phyloP scores from a whole-genome alignment of 108 stramenopile genomes.

The Nitzschia sp. region DNA sequence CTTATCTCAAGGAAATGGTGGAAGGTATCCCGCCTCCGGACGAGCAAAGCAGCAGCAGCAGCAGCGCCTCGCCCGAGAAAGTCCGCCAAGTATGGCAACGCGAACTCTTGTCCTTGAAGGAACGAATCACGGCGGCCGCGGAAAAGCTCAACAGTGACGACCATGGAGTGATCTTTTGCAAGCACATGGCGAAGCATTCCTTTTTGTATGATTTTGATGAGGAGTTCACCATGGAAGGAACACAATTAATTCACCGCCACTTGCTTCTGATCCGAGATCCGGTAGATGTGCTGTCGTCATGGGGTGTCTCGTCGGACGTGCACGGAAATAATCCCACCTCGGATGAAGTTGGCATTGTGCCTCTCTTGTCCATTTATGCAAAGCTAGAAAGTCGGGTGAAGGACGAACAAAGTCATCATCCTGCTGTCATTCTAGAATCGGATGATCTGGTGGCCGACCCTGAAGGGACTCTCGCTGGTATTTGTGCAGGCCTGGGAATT shows the following conservation, averaged over 20 bases:
- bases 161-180: constrained; percentile 76
- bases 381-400: constrained; percentile 32
- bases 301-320: constrained; percentile 55
- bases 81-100: constrained; percentile 47
- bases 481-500: constrained; percentile 65
- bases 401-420: constrained; percentile 3
- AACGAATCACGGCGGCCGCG: constrained; percentile 58
- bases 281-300: constrained; percentile 59
- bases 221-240: constrained; percentile 39
- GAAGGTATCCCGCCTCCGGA: constrained; percentile 46
- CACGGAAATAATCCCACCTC: constrained; percentile 66
- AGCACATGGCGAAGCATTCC: constrained; percentile 93
- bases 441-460: constrained; percentile 81
- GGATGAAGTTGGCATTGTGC: constrained; percentile 82
- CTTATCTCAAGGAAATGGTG: constrained; percentile 69
- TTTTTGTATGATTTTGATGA: constrained; percentile 65
- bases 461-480: constrained; percentile 29
- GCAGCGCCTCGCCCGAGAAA: constrained; percentile 8
- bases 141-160: constrained; percentile 18
- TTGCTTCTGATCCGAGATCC: constrained; percentile 72
- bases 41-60: not conserved
- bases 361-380: constrained; percentile 73
- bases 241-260: constrained; percentile 62
- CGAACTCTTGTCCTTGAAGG: constrained; percentile 50
- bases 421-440: constrained; percentile 69